These are phyloP conservation scores for Madurella fahalii DNA, from an alignment of 2,329 filamentous ascomycete species.

Conservation along the genomic window DNA sequence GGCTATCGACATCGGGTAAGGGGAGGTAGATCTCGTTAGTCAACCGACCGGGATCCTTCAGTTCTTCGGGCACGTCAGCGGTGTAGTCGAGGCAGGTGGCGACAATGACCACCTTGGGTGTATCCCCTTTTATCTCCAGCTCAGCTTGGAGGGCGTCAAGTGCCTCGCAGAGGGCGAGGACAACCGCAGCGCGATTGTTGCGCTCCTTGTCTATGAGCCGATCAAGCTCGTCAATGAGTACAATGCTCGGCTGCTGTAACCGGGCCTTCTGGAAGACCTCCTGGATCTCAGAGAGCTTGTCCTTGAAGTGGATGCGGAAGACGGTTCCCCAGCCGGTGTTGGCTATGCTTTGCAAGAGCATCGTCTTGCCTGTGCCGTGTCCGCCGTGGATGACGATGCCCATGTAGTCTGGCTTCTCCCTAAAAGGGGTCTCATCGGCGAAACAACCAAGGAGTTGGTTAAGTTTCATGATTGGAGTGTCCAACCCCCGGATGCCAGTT, in stretches of 20 bases:
- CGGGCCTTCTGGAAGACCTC: conserved; percentile 67
- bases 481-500: conserved; percentile 63
- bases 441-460: conserved; percentile 63
- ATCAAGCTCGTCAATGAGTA: conserved; percentile 76
- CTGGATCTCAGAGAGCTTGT: conserved; percentile 57
- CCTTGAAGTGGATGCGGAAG: conserved; percentile 53
- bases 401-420: conserved; percentile 30
- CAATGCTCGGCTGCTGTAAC: conserved; percentile 66
- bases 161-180: conserved; percentile 49
- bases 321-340: conserved; percentile 67
- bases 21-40: conserved; percentile 66
- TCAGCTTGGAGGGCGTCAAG: conserved; percentile 47
- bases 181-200: conserved; percentile 46
- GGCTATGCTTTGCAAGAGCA: conserved; percentile 65
- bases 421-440: conserved; percentile 34
- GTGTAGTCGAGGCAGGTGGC: conserved; percentile 69
- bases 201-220: conserved; percentile 61
- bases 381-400: conserved; percentile 76
- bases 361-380: conserved; percentile 78
- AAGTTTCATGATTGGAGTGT: conserved; percentile 58
- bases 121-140: conserved; percentile 33
- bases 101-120: conserved; percentile 64
- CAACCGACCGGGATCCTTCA: conserved; percentile 65
- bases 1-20: conserved; percentile 66
- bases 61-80: conserved; percentile 64